These are phyloP conservation scores for Quercus lobata DNA, from an alignment of 331 rosid species.

Conservation along the genomic window DNA sequence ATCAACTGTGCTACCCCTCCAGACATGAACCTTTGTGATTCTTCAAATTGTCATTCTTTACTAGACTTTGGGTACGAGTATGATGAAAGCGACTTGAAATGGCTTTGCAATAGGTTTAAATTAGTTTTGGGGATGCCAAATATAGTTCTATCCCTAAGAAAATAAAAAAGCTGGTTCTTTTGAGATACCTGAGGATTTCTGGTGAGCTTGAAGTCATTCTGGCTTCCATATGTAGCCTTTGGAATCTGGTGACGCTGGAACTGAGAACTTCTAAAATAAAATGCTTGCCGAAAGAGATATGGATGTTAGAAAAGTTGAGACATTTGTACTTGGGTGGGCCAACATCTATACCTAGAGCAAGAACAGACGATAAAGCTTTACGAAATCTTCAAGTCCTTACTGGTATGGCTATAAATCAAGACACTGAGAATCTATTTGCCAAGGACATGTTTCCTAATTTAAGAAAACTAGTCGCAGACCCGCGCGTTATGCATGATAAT, in stretches of 20 bases:
- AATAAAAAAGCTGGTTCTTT: background rate
- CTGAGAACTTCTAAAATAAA: background rate
- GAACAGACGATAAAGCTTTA: background rate
- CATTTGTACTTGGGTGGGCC: background rate
- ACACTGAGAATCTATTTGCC: background rate
- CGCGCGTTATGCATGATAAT: no score
- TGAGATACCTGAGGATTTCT: background rate
- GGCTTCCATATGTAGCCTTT: background rate
- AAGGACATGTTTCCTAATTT: background rate
- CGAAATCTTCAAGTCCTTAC: background rate
- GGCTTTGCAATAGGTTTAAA: background rate
- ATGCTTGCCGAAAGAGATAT: background rate
- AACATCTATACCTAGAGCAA: background rate
- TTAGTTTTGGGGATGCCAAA: background rate
- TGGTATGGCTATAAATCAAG: background rate
- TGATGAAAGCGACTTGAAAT: background rate
- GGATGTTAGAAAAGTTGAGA: background rate
- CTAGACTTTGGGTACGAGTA: background rate
- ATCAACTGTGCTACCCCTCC: background rate
- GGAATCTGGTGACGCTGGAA: background rate
- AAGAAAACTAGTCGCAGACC: no score
- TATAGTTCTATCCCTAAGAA: background rate
- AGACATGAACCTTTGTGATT: background rate
- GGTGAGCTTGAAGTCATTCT: background rate
- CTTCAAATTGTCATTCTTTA: background rate